Conservation (phyloP, 2,329 filamentous ascomycete genomes). For the Colletotrichum sp. region DNA sequence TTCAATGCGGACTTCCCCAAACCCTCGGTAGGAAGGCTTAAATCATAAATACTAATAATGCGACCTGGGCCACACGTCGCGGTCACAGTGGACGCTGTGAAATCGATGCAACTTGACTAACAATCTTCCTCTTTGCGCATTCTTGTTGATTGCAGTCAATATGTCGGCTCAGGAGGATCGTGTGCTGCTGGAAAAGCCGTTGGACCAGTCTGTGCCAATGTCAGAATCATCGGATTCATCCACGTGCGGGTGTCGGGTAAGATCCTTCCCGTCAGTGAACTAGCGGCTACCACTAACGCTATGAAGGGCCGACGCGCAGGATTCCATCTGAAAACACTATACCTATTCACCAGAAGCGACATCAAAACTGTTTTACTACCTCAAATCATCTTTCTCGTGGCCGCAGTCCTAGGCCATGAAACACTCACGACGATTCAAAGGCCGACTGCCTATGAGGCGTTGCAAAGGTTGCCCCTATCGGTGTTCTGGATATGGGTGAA, state of each 20-base stretch:
- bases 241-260: neutral
- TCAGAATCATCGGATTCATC: neutral
- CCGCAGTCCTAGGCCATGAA: constrained; percentile 1
- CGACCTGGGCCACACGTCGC: rapidly evolving
- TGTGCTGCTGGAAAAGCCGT: neutral
- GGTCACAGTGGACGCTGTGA: rapidly evolving
- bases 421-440: neutral
- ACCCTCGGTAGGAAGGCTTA: neutral
- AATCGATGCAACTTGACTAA: neutral
- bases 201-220: neutral
- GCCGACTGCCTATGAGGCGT: neutral
- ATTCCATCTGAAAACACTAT: constrained; percentile 26
- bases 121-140: neutral
- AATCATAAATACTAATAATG: neutral
- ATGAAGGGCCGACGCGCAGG: neutral
- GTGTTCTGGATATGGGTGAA: constrained; percentile 31
- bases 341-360: constrained; percentile 36
- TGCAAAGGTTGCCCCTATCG: neutral
- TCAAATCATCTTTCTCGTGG: constrained; percentile 30
- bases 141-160: neutral
- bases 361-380: constrained; percentile 36
- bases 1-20: neutral
- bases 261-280: neutral
- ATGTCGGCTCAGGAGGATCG: neutral
- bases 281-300: neutral